These are phyloP conservation scores for Cicer bijugum DNA, from an alignment of 306 rosid genomes.

Conservation along the genomic window DNA sequence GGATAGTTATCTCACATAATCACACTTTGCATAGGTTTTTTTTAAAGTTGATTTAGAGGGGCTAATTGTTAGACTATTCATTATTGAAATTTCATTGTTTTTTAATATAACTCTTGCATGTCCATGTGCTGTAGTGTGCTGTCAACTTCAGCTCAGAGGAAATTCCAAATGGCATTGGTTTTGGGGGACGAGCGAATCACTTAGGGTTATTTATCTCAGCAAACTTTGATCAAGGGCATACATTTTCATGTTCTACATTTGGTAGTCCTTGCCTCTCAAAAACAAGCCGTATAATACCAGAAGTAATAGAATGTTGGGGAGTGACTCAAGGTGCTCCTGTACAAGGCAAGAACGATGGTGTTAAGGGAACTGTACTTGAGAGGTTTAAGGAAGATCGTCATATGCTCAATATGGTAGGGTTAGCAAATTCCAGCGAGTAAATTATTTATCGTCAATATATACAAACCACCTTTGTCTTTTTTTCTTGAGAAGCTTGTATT, in stretches of 20 bases:
- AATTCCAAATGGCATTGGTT: slow-evolving; percentile 92
- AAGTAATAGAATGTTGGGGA: slow-evolving; percentile 96
- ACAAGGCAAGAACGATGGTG: slow-evolving; percentile 52
- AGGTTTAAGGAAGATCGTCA: slow-evolving; percentile 84
- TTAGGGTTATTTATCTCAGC: slow-evolving; percentile 78
- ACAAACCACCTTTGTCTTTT: no score
- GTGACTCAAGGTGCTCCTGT: slow-evolving; percentile 50
- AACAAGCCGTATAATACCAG: slow-evolving; percentile 62
- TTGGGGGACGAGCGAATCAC: slow-evolving; percentile 82
- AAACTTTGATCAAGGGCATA: slow-evolving; percentile 81
- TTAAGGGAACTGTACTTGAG: slow-evolving; percentile 63
- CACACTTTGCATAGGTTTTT: background rate
- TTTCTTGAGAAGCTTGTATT: no score
- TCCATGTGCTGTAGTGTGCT: slow-evolving; percentile 64
- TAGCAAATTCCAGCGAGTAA: slow-evolving; percentile 82
- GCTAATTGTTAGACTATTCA: background rate
- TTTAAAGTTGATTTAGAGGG: background rate
- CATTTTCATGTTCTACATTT: slow-evolving; percentile 79
- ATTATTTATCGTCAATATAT: slow-evolving; percentile 8
- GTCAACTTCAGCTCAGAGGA: slow-evolving; percentile 84
- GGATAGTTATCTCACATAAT: background rate
- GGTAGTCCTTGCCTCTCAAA: slow-evolving; percentile 90
- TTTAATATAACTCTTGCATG: background rate
- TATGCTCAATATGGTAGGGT: slow-evolving; percentile 81
- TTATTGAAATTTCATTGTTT: background rate